phyloP scores from a whole-genome alignment of 768 basidiomycete species.

The Hemileccinum impolitum region DNA sequence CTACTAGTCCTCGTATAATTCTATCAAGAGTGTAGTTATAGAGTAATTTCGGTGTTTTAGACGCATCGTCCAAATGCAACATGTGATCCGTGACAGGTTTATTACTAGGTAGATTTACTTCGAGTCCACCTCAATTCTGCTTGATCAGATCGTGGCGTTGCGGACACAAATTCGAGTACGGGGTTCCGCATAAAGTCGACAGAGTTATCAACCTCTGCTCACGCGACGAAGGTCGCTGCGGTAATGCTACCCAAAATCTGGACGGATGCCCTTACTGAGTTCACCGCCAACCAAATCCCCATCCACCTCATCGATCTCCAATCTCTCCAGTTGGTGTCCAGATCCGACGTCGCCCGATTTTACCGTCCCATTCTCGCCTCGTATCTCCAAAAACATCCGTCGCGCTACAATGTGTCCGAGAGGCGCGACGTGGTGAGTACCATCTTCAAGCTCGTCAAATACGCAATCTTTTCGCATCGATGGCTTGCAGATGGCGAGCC shows the following conservation, averaged over 20 bases:
- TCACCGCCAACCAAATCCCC: conserved; percentile 12
- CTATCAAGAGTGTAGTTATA: too few relatives aligned
- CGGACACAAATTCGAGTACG: too few relatives aligned
- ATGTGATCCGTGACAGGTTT: too few relatives aligned
- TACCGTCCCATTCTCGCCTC: conserved; percentile 4
- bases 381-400: conserved; percentile 7
- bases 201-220: background rate
- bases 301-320: conserved; percentile 11
- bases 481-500: conserved; percentile 13
- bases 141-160: too few relatives aligned
- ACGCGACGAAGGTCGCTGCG: background rate
- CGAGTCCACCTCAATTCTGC: too few relatives aligned
- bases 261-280: conserved; percentile 4
- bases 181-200: too few relatives aligned
- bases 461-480: conserved; percentile 16
- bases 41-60: too few relatives aligned
- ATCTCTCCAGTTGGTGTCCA: conserved; percentile 6
- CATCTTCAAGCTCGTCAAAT: conserved; percentile 6
- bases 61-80: too few relatives aligned
- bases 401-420: background rate
- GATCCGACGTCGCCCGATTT: background rate
- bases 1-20: too few relatives aligned
- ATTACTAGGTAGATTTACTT: too few relatives aligned
- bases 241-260: background rate
- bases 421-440: background rate